Evolutionary conservation across 2,329 filamentous ascomycete genomes (phyloP).

Genomic region (Calonectria henricotiae): DNA sequence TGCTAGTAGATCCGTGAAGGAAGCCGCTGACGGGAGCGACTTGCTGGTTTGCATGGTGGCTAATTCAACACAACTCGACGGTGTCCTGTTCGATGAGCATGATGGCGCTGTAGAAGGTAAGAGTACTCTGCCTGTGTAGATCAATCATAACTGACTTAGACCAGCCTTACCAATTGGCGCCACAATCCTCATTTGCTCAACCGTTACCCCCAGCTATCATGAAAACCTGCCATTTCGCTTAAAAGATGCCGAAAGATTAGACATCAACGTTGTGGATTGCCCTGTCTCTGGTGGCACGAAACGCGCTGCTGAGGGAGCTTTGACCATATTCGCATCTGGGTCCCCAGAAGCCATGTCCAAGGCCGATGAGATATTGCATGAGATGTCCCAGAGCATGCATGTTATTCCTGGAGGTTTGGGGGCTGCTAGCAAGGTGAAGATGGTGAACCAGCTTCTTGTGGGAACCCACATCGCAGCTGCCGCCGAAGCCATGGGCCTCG

Average conservation of each 20-base stretch:
- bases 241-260: neutral
- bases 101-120: conserved; percentile 13
- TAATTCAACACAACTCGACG: conserved; percentile 28
- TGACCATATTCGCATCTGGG: conserved; percentile 82
- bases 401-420: conserved; percentile 74
- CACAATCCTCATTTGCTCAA: conserved; percentile 30
- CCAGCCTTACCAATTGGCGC: conserved; percentile 17
- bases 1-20: neutral
- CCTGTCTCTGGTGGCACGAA: conserved; percentile 53
- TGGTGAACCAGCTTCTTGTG: conserved; percentile 77
- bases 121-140: fast-evolving
- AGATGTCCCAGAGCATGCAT: conserved; percentile 77
- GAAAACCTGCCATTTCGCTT: conserved; percentile 1
- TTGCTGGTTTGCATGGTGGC: conserved; percentile 39
- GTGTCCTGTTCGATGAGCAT: conserved; percentile 25
- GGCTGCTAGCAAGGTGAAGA: conserved; percentile 78
- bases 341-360: conserved; percentile 71
- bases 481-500: conserved; percentile 75
- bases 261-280: conserved; percentile 57
- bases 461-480: conserved; percentile 75
- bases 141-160: neutral
- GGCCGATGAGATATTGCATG: conserved; percentile 73
- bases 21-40: conserved; percentile 1
- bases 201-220: conserved; percentile 25
- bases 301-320: conserved; percentile 72